Evolutionary conservation across 2,329 filamentous ascomycete species (phyloP).

Genomic region (Colletotrichum navitas): DNA sequence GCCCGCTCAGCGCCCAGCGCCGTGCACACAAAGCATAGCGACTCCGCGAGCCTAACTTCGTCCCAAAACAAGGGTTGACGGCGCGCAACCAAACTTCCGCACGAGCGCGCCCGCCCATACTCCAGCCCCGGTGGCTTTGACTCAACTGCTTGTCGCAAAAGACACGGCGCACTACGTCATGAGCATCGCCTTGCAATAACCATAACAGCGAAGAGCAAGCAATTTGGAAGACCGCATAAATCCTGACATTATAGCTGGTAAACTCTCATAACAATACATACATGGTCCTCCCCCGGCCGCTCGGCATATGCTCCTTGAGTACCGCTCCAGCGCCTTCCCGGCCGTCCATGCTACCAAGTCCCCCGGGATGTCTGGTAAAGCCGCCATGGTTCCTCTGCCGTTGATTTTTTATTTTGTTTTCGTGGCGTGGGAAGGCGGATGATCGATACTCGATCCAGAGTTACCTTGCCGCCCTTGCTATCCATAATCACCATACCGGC

Average conservation of each 20-base stretch:
- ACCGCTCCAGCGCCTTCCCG: neutral
- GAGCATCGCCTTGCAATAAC: neutral
- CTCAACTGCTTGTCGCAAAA: conserved; percentile 8
- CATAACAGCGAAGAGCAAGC: too few species aligned
- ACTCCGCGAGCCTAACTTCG: neutral
- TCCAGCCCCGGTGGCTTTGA: neutral
- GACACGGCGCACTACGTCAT: neutral
- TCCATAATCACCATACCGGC: neutral
- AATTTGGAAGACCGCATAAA: conserved; percentile 29
- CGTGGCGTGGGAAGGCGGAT: neutral
- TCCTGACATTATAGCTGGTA: conserved; percentile 40
- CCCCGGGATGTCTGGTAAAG: neutral
- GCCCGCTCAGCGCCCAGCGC: neutral
- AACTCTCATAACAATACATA: conserved; percentile 43
- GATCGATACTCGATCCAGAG: conserved; percentile 15
- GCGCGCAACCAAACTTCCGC: neutral
- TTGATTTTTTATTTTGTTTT: neutral
- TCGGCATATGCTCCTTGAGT: conserved; percentile 9
- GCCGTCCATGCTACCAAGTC: conserved; percentile 20
- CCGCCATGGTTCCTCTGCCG: neutral
- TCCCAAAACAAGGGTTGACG: neutral
- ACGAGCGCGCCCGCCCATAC: neutral
- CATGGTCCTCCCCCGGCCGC: conserved; percentile 28
- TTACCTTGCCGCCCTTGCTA: neutral
- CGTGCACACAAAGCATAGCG: neutral